Conservation (phyloP, 2,329 filamentous ascomycete genomes). For the Pseudocercospora musae region DNA sequence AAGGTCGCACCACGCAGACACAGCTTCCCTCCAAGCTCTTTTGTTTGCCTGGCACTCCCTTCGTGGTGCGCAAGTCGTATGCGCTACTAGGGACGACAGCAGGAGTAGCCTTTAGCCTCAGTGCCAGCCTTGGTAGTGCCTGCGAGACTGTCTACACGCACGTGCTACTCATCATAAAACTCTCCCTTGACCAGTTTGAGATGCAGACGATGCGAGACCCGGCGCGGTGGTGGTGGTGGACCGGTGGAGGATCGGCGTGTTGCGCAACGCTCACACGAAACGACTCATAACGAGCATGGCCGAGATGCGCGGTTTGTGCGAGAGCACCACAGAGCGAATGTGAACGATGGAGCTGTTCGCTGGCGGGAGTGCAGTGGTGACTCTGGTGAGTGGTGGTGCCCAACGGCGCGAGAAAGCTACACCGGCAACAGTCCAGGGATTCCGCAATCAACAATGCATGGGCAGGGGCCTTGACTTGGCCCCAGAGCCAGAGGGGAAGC, state of each 20-base stretch:
- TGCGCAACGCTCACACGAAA: background rate
- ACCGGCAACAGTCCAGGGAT: background rate
- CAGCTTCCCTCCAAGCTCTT: background rate
- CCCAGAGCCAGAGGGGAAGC: background rate
- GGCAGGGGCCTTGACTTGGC: background rate
- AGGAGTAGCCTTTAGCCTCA: background rate
- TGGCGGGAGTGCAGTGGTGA: background rate
- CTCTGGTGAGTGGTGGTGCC: too few species aligned
- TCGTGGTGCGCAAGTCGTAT: background rate
- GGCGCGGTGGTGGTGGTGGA: slow-evolving; percentile 4
- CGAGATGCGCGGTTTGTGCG: background rate
- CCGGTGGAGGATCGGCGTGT: slow-evolving; percentile 6
- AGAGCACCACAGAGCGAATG: background rate
- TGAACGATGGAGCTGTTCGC: background rate
- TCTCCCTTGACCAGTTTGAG: background rate
- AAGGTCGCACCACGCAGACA: background rate
- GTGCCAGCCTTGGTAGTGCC: background rate
- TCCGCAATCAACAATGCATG: background rate
- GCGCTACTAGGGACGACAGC: background rate
- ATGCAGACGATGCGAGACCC: background rate
- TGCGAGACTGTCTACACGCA: background rate
- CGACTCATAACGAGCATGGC: background rate
- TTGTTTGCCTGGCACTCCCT: background rate
- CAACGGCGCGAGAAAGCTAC: background rate
- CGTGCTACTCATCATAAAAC: background rate